These are phyloP conservation scores for Alternaria sp. DNA, from an alignment of 2,329 filamentous ascomycete genomes.

Conservation along the genomic window DNA sequence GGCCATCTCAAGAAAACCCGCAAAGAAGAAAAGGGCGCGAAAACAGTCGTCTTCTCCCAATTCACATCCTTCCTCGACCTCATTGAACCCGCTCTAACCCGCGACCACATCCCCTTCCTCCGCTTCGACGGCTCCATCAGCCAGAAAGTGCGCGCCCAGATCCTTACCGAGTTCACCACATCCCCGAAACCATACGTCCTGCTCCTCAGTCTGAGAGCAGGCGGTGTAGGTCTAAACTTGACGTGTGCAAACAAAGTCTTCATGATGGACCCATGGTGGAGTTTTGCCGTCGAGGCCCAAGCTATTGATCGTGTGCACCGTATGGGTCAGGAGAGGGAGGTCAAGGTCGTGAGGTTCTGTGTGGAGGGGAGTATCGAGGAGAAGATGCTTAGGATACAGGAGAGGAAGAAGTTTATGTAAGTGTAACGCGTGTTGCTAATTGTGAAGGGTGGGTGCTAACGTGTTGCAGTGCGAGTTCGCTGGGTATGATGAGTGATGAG, in stretches of 20 bases:
- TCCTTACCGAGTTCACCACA: conserved; percentile 73
- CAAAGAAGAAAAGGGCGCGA: conserved; percentile 70
- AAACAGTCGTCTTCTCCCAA: conserved; percentile 94
- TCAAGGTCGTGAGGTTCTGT: conserved; percentile 86
- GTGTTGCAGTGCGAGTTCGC: conserved; percentile 75
- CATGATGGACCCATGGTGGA: conserved; percentile 99
- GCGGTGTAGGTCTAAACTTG: conserved; percentile 91
- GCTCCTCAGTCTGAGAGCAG: conserved; percentile 83
- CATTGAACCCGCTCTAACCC: conserved; percentile 79
- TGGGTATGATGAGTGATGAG: conserved; percentile 94
- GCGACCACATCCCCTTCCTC: conserved; percentile 77
- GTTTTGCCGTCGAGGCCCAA: conserved; percentile 93
- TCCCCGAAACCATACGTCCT: conserved; percentile 71
- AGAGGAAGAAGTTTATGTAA: conserved; percentile 94
- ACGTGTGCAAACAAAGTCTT: conserved; percentile 89
- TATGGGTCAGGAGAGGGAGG: conserved; percentile 90
- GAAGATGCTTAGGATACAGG: conserved; percentile 91
- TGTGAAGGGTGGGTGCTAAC: conserved; percentile 25
- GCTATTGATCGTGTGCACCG: conserved; percentile 97
- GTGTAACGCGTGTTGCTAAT: conserved; percentile 46
- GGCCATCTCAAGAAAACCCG: conserved; percentile 74
- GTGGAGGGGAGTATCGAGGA: conserved; percentile 92
- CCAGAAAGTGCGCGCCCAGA: conserved; percentile 81
- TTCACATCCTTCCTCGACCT: conserved; percentile 96
- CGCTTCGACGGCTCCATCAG: conserved; percentile 90